Base-by-base conservation (phyloP, 1,139 yeast species). In the Yamadazyma atlantica region DNA sequence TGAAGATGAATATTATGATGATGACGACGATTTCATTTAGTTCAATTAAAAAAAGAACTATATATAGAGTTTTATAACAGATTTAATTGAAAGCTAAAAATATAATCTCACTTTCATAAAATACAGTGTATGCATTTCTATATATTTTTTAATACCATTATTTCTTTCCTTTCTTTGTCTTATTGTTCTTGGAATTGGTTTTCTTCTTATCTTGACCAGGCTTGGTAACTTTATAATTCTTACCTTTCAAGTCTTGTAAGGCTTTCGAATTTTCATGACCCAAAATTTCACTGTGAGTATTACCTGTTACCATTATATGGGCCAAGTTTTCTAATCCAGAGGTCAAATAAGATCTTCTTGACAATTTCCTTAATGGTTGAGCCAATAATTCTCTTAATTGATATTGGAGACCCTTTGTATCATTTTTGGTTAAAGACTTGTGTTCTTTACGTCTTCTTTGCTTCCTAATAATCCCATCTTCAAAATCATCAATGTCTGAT, bases 261-360 rank as follows among this genome's bases (percentile, higher is more conserved):
- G 97, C 97, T 48, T 83, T 78, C 25, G 72, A 73, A 48, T 75
- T 75, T 35, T 75, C 75, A 47, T 80, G 83, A 0, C 96, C 96
- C 50, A 88, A 66, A 33, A 89, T 81, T 18, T 74, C 75, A 29
- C 73, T 68, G 54, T 85, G 92, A 3, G 85, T 80, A 40, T 78
- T 72, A 14, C 95, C 94, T 31, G 80, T 73, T 4, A 85, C 75
- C 54, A 89, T 72, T 59, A 85, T 75, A 57, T 89, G 95, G 1
- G 98, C 98, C 50, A 90, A 66, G 54, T 90, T 90, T 32, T 76
- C 74, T 29, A 83, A 62, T 0, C 98, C 98, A 51, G 90, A 83
- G 5, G 97, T 89, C 43, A 92, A 67, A 57, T 90, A 92, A 34
- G 84, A 80, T 54, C 82, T 73, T 60, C 92, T 73, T 32, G 75